Evolutionary conservation across 176 grass and related monocot genomes (phyloP).

Genomic region (Avena insularis): DNA sequence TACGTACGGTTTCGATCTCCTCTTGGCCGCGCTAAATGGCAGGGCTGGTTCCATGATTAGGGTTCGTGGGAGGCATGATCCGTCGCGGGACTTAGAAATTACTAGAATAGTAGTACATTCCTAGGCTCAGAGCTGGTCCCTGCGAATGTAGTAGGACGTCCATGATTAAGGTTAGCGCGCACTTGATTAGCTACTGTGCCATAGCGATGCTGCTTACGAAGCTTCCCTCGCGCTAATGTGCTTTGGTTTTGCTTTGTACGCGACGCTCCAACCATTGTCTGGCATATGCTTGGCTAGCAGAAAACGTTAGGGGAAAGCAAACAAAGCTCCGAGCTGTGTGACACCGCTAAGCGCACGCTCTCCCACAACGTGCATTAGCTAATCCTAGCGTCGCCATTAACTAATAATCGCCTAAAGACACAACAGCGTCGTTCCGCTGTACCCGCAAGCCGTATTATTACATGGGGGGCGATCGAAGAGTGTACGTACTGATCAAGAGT

Average conservation of each 20-base stretch:
- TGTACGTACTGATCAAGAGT: no score
- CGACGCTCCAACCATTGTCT: conserved; percentile 14
- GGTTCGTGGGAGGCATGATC: conserved; percentile 60
- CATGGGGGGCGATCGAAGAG: no score
- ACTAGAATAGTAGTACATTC: background rate
- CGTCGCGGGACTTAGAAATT: background rate
- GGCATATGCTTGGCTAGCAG: conserved; percentile 14
- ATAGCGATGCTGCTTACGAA: background rate
- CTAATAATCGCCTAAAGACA: conserved; percentile 29
- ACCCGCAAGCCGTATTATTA: no score
- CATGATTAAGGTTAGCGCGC: conserved; percentile 40
- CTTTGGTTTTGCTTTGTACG: background rate
- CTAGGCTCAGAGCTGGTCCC: conserved; percentile 32
- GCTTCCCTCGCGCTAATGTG: background rate
- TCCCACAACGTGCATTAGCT: background rate
- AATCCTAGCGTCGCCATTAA: conserved; percentile 23
- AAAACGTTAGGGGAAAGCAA: conserved; percentile 54
- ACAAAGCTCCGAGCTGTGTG: conserved; percentile 62
- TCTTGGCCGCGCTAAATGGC: background rate
- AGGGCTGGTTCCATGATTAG: conserved; percentile 45
- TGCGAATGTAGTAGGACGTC: background rate
- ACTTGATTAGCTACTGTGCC: background rate
- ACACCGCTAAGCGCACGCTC: background rate
- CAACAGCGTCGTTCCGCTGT: conserved; percentile 9
- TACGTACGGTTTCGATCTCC: background rate